phyloP scores from a whole-genome alignment of 768 basidiomycete species.

The Krasilnikovozyma curviuscula region DNA sequence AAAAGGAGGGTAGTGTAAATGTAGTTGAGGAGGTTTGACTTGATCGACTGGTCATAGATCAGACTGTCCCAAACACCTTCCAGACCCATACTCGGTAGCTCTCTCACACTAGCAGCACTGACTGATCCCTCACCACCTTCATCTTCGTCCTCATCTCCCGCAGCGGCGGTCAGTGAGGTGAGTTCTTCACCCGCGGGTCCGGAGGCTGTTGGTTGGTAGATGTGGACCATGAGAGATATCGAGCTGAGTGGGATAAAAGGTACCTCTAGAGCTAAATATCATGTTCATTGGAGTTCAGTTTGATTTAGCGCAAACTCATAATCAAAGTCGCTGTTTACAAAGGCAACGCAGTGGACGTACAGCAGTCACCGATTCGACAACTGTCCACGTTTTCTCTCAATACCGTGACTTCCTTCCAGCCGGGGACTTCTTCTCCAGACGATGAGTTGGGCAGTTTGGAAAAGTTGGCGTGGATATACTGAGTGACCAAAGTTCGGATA shows the following conservation, averaged over 20 bases:
- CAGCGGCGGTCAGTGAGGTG: slow-evolving; percentile 27
- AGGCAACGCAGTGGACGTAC: slow-evolving; percentile 19
- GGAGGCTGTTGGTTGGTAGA: slow-evolving; percentile 62
- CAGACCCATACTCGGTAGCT: slow-evolving; percentile 61
- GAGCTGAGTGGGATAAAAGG: slow-evolving; percentile 39
- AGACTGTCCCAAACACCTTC: slow-evolving; percentile 79
- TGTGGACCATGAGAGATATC: slow-evolving; percentile 55
- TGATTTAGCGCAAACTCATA: not conserved
- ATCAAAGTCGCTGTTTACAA: not conserved
- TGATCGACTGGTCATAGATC: slow-evolving; percentile 65
- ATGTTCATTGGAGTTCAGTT: not conserved
- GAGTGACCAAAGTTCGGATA: slow-evolving; percentile 43
- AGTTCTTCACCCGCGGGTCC: too few species aligned
- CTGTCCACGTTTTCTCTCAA: slow-evolving; percentile 56
- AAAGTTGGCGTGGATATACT: slow-evolving; percentile 39
- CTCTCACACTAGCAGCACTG: slow-evolving; percentile 73
- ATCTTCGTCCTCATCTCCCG: slow-evolving; percentile 29
- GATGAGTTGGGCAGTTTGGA: slow-evolving; percentile 43
- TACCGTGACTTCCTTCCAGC: slow-evolving; percentile 59
- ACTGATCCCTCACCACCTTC: slow-evolving; percentile 53
- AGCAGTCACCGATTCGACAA: slow-evolving; percentile 44
- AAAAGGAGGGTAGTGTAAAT: slow-evolving; percentile 87
- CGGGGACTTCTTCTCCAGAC: slow-evolving; percentile 49
- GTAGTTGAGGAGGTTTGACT: slow-evolving; percentile 72
- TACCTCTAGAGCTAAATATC: slow-evolving; percentile 33